These are phyloP conservation scores for Trichoderma sp. DNA, from an alignment of 2,329 filamentous ascomycete species.

Conservation along the genomic window DNA sequence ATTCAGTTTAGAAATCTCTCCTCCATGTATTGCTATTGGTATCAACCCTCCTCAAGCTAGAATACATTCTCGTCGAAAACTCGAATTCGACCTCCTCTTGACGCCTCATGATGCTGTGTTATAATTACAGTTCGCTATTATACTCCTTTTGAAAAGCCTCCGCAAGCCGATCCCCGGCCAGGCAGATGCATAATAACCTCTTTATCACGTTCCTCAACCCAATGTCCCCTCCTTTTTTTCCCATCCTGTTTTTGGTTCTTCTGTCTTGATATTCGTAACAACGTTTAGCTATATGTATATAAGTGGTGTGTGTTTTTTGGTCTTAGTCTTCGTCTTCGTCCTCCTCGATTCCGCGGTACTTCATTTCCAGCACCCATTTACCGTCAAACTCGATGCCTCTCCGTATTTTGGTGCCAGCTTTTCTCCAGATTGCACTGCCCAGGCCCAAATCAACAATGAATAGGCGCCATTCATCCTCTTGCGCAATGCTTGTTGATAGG, in stretches of 20 bases:
- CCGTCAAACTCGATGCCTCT: conserved; percentile 86
- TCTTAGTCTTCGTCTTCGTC: conserved; percentile 24
- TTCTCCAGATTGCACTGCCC: conserved; percentile 77
- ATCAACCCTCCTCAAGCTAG: not conserved
- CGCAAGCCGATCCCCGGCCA: not conserved
- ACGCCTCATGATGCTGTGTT: conserved; percentile 11
- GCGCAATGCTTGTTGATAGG: conserved; percentile 30
- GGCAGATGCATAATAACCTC: not conserved
- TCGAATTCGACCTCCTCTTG: conserved; percentile 1
- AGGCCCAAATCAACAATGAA: conserved; percentile 86
- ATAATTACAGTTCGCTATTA: conserved; percentile 15
- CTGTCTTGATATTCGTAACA: not conserved
- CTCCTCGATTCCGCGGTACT: conserved; percentile 41
- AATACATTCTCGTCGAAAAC: conserved; percentile 6
- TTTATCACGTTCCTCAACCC: not conserved
- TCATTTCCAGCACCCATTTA: conserved; percentile 77
- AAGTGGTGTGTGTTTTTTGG: not conserved
- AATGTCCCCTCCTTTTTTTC: not conserved
- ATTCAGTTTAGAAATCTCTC: not conserved
- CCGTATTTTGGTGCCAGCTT: conserved; percentile 75
- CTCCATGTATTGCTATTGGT: not conserved
- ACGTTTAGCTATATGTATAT: not conserved
- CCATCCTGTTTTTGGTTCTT: not conserved
- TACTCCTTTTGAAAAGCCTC: not conserved
- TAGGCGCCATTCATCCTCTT: conserved; percentile 69